phyloP scores from a whole-genome alignment of 495 filamentous ascomycete genomes.

The Hypoxylon intermedium region DNA sequence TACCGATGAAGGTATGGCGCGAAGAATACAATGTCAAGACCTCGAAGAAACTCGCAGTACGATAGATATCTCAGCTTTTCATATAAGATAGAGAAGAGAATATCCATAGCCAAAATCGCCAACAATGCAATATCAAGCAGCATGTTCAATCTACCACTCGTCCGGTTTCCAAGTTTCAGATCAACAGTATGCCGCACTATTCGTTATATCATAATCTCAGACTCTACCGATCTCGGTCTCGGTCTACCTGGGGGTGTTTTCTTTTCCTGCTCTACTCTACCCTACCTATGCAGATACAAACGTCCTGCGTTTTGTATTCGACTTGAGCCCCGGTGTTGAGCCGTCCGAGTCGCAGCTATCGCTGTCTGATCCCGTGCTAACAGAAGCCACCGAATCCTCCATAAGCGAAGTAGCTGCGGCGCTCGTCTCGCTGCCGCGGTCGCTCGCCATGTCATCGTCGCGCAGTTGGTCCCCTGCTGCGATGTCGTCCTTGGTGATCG shows the following conservation, averaged over 20 bases:
- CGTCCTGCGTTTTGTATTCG: not conserved
- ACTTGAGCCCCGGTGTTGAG: not conserved
- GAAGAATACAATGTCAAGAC: too few species aligned
- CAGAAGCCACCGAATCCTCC: slow-evolving; percentile 10
- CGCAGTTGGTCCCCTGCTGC: not conserved
- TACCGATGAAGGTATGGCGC: too few species aligned
- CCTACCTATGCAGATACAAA: not conserved
- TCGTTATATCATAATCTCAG: not conserved
- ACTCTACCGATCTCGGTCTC: too few species aligned
- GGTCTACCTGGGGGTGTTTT: too few species aligned
- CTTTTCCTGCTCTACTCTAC: not conserved
- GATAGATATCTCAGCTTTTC: too few species aligned
- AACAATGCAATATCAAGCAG: too few species aligned
- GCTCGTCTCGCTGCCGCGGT: slow-evolving; percentile 33
- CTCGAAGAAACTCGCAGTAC: too few species aligned
- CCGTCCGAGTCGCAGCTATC: slow-evolving; percentile 11
- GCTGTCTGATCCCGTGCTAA: slow-evolving; percentile 28
- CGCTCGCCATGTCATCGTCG: slow-evolving; percentile 26
- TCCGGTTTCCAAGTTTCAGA: too few species aligned
- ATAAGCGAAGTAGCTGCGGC: slow-evolving; percentile 6
- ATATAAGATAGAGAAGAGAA: too few species aligned
- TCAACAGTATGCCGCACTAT: too few species aligned
- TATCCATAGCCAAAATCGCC: too few species aligned
- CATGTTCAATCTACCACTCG: too few species aligned
- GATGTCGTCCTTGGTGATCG: not conserved